Percentiles rank a stretch among this genome's conserved stretches.
Evolutionary conservation across 2,329 filamentous ascomycete genomes (phyloP).

Genomic region (Colletotrichum tropicicola): DNA sequence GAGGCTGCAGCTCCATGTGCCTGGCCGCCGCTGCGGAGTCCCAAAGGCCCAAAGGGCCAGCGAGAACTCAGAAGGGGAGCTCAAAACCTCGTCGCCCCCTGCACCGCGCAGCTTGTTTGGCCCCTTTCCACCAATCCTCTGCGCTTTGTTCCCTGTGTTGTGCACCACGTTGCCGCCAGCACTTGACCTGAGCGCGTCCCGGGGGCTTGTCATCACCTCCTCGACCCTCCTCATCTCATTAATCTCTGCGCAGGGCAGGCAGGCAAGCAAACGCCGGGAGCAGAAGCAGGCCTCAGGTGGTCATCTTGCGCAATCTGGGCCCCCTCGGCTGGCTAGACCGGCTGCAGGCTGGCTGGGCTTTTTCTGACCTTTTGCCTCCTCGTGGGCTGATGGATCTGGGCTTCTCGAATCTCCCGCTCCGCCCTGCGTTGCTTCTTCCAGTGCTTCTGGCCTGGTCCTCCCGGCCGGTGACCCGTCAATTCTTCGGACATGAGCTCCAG

Average conservation of each 20-base stretch:
- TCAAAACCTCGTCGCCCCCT: background rate
- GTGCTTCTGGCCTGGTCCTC: background rate
- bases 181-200: background rate
- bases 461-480: background rate
- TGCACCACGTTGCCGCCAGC: constrained; percentile 10
- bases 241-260: constrained; percentile 1
- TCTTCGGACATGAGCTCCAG: constrained; percentile 10
- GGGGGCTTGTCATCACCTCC: background rate
- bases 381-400: background rate
- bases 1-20: constrained; percentile 16
- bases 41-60: background rate
- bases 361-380: background rate
- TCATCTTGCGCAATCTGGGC: background rate
- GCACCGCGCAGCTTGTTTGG: background rate
- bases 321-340: background rate
- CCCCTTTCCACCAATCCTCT: constrained; percentile 25
- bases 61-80: background rate
- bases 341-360: background rate
- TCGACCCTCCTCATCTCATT: background rate
- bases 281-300: constrained; percentile 9
- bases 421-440: background rate
- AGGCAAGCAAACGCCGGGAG: too few species aligned
- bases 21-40: constrained; percentile 7
- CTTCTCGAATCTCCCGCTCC: constrained; percentile 1
- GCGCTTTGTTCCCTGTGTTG: background rate